Percentiles rank a stretch among this genome's conserved stretches.
Evolutionary conservation across 2,329 filamentous ascomycete genomes (phyloP).

Genomic region (Colletotrichum tanaceti): DNA sequence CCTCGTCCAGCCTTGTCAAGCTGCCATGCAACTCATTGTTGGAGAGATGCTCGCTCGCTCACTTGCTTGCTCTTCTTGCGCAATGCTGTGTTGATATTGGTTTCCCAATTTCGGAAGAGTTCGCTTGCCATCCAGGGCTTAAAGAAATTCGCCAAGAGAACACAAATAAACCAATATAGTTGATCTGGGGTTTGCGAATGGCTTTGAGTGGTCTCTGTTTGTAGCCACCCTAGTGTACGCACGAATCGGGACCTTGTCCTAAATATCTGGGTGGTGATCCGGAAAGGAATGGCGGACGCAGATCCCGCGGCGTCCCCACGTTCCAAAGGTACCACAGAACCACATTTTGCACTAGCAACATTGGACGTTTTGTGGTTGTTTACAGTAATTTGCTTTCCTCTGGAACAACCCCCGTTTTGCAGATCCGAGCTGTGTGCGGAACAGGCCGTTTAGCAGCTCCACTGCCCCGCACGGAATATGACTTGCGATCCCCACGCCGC

Average conservation of each 20-base stretch:
- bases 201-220: background rate
- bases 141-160: background rate
- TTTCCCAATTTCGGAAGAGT: background rate
- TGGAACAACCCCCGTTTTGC: conserved; percentile 8
- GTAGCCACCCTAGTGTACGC: no score
- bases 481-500: background rate
- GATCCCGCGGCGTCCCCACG: conserved; percentile 15
- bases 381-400: conserved; percentile 21
- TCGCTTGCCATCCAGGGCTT: conserved; percentile 5
- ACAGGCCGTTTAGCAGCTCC: conserved; percentile 22
- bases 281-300: background rate
- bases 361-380: no score
- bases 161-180: background rate
- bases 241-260: background rate
- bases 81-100: background rate
- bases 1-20: background rate
- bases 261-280: background rate
- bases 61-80: no score
- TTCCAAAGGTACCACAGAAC: conserved; percentile 12
- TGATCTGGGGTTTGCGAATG: background rate
- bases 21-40: background rate
- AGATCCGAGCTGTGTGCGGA: conserved; percentile 18
- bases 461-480: conserved; percentile 27
- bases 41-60: background rate
- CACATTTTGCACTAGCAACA: conserved; percentile 9